Percentiles rank a stretch among this genome's conserved stretches.
phyloP scores from a whole-genome alignment of 2,329 filamentous ascomycete species.

The Aspergillus bombycis region DNA sequence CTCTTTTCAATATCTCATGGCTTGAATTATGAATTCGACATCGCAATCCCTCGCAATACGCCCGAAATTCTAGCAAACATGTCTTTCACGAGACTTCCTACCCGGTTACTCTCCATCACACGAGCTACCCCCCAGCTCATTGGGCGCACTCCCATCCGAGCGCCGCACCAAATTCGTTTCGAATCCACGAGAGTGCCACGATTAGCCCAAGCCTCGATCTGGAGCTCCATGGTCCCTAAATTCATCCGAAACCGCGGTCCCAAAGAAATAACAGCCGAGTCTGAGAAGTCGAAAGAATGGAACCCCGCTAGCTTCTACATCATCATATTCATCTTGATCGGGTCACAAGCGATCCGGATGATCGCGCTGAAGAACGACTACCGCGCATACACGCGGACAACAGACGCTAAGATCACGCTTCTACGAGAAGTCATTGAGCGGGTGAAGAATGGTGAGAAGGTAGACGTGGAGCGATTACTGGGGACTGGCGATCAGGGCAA shows the following conservation, averaged over 20 bases:
- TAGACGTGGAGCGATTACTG: slow-evolving; percentile 81
- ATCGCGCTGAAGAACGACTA: slow-evolving; percentile 78
- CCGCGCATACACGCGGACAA: slow-evolving; percentile 70
- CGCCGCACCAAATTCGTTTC: slow-evolving; percentile 22
- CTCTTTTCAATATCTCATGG: slow-evolving; percentile 1
- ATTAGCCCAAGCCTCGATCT: slow-evolving; percentile 64
- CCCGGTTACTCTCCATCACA: not conserved
- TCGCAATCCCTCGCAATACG: not conserved
- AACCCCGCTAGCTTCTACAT: slow-evolving; percentile 85
- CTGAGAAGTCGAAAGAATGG: slow-evolving; percentile 63
- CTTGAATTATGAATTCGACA: not conserved
- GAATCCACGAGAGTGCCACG: slow-evolving; percentile 46
- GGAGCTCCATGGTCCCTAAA: slow-evolving; percentile 71
- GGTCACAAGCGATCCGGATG: slow-evolving; percentile 94
- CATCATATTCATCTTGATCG: slow-evolving; percentile 81
- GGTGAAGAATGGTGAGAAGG: slow-evolving; percentile 56
- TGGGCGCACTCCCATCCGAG: slow-evolving; percentile 2
- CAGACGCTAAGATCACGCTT: slow-evolving; percentile 76
- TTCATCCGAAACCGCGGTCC: slow-evolving; percentile 43
- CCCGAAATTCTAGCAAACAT: not conserved
- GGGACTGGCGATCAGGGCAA: slow-evolving; percentile 75
- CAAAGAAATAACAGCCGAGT: slow-evolving; percentile 30
- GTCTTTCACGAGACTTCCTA: not conserved
- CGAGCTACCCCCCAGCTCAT: not conserved
- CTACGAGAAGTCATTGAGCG: slow-evolving; percentile 66